These are phyloP conservation scores for Kwoniella botswanensis DNA, from an alignment of 768 basidiomycete genomes.

Conservation along the genomic window DNA sequence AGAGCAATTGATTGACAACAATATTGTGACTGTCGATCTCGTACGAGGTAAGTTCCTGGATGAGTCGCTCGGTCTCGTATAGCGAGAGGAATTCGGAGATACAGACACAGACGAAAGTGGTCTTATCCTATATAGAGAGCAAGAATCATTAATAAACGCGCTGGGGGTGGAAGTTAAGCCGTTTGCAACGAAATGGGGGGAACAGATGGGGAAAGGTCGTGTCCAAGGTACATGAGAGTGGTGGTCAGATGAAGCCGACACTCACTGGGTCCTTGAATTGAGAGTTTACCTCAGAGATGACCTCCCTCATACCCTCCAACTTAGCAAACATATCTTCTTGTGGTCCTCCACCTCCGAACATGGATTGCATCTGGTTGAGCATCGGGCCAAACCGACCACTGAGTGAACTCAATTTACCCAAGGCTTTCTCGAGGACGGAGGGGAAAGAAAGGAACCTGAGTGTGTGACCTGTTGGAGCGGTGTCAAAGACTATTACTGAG, in stretches of 20 bases:
- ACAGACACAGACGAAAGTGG: conserved; percentile 97
- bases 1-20: conserved; percentile 95
- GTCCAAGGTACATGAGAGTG: background rate
- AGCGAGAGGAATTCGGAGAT: conserved; percentile 98
- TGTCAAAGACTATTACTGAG: conserved; percentile 99
- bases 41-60: conserved; percentile 75
- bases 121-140: conserved; percentile 75
- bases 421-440: conserved; percentile 92
- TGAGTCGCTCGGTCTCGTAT: conserved; percentile 97
- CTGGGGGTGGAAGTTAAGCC: no score
- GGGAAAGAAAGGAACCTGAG: conserved; percentile 99
- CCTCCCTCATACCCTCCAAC: conserved; percentile 92
- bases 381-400: conserved; percentile 95
- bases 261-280: conserved; percentile 98
- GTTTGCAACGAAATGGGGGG: background rate
- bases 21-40: conserved; percentile 99
- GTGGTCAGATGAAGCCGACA: background rate
- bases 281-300: conserved; percentile 97
- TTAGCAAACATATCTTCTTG: conserved; percentile 99
- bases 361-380: conserved; percentile 94
- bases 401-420: conserved; percentile 91
- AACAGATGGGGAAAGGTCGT: background rate
- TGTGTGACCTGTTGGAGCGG: conserved; percentile 97
- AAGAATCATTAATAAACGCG: no score
- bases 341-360: conserved; percentile 91